phyloP scores from a whole-genome alignment of 2,329 filamentous ascomycete genomes.

The Sarocladiaceae sp. region DNA sequence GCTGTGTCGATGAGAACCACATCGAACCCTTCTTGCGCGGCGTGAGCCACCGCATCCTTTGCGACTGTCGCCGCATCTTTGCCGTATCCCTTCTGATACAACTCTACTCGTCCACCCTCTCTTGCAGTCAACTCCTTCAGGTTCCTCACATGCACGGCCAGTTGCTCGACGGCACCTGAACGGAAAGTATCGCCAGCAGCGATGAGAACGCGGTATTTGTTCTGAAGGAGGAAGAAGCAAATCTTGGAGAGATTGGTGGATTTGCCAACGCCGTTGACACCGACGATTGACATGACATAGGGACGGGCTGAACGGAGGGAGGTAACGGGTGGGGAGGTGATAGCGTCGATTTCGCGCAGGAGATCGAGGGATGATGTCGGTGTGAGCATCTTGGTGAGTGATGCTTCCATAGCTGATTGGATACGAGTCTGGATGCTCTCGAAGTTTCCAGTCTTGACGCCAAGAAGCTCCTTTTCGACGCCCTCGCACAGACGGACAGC shows the following conservation, averaged over 20 bases:
- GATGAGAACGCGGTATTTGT: slow-evolving; percentile 92
- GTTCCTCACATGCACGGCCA: slow-evolving; percentile 92
- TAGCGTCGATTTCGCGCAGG: slow-evolving; percentile 83
- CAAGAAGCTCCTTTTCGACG: slow-evolving; percentile 84
- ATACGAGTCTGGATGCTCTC: slow-evolving; percentile 84
- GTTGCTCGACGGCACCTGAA: slow-evolving; percentile 93
- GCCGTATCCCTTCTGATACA: slow-evolving; percentile 96
- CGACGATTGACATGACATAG: slow-evolving; percentile 97
- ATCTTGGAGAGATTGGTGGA: slow-evolving; percentile 98
- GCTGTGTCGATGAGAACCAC: slow-evolving; percentile 97
- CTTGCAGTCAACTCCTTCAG: slow-evolving; percentile 82
- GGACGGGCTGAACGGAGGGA: slow-evolving; percentile 66
- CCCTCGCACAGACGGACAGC: slow-evolving; percentile 87
- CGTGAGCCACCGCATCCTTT: slow-evolving; percentile 85
- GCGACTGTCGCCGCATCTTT: slow-evolving; percentile 96
- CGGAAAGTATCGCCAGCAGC: slow-evolving; percentile 96
- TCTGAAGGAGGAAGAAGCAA: slow-evolving; percentile 95
- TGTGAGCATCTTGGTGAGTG: slow-evolving; percentile 90
- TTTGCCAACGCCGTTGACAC: slow-evolving; percentile 97
- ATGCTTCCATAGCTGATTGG: slow-evolving; percentile 83
- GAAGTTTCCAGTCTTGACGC: slow-evolving; percentile 88
- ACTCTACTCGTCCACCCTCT: slow-evolving; percentile 79
- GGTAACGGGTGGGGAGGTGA: slow-evolving; percentile 62
- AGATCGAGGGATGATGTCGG: slow-evolving; percentile 93
- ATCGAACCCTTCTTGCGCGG: slow-evolving; percentile 71